Evolutionary conservation across 768 basidiomycete genomes (phyloP).

Genomic region (Plicaturopsis crispa): DNA sequence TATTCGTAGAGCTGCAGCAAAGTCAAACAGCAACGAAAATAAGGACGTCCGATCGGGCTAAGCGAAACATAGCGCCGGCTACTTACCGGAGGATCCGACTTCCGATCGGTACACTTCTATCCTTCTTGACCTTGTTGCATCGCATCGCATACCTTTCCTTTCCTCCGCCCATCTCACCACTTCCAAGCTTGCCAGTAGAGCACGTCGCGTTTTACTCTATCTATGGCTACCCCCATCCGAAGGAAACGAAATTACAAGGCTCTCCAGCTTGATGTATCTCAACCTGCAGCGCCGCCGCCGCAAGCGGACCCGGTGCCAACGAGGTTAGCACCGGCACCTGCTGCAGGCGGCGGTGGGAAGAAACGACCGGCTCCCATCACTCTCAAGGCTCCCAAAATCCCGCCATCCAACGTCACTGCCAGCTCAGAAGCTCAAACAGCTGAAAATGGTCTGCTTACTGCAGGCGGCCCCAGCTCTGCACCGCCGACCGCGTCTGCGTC

Average conservation of each 20-base stretch:
- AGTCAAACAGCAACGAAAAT: no score
- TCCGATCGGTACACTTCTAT: no score
- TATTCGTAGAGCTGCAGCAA: no score
- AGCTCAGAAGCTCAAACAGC: slow-evolving; percentile 17
- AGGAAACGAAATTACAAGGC: slow-evolving; percentile 92
- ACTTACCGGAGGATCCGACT: no score
- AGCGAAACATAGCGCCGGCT: no score
- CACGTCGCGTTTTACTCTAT: neutral
- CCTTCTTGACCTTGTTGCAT: no score
- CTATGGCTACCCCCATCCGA: slow-evolving; percentile 58
- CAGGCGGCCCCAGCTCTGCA: slow-evolving; percentile 42
- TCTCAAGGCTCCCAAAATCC: slow-evolving; percentile 63
- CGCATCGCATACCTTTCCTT: no score
- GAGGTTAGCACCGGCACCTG: slow-evolving; percentile 38
- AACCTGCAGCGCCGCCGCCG: slow-evolving; percentile 28
- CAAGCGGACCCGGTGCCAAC: slow-evolving; percentile 37
- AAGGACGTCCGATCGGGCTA: no score
- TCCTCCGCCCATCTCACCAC: no score
- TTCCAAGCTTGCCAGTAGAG: no score
- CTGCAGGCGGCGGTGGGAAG: slow-evolving; percentile 46
- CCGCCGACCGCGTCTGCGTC: slow-evolving; percentile 43
- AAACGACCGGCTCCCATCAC: slow-evolving; percentile 81
- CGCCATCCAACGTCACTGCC: slow-evolving; percentile 28
- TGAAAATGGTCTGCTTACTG: slow-evolving; percentile 36
- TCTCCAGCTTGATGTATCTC: slow-evolving; percentile 61